Evolutionary conservation across 2,329 filamentous ascomycete species (phyloP).

Genomic region (Moelleriella libera): DNA sequence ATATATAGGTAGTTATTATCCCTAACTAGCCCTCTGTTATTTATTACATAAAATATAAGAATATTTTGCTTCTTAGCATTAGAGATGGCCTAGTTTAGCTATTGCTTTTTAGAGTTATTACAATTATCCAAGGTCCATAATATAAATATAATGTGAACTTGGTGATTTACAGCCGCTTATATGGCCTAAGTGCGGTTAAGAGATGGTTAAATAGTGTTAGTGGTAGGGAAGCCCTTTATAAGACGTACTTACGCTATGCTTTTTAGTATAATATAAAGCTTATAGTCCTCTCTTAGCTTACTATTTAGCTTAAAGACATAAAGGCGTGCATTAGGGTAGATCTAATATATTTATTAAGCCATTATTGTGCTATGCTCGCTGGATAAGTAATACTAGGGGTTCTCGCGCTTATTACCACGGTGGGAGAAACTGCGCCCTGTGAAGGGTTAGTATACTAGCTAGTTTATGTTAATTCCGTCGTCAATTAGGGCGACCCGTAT

Average conservation of each 20-base stretch:
- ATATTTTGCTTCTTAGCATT: constrained; percentile 14
- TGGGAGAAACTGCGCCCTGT: constrained; percentile 14
- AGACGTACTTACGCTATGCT: constrained; percentile 13
- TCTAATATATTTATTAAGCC: constrained; percentile 11
- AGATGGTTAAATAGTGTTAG: neutral
- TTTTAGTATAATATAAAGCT: constrained; percentile 4
- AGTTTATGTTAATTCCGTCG: constrained; percentile 18
- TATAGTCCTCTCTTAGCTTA: constrained; percentile 3
- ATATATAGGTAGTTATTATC: constrained; percentile 5
- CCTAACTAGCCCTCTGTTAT: constrained; percentile 13
- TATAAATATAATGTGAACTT: constrained; percentile 22
- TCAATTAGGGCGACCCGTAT: constrained; percentile 21
- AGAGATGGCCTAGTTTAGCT: constrained; percentile 13
- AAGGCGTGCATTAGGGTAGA: constrained; percentile 12
- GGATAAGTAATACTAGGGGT: constrained; percentile 14
- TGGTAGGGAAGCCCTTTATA: neutral
- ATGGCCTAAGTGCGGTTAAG: constrained; percentile 12
- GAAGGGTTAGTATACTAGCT: constrained; percentile 11
- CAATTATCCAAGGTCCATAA: constrained; percentile 11
- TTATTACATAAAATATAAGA: constrained; percentile 22
- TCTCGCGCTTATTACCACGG: constrained; percentile 7
- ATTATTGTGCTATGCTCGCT: constrained; percentile 13
- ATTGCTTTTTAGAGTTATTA: constrained; percentile 3
- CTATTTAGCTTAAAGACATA: constrained; percentile 7
- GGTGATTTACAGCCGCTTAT: constrained; percentile 12